These are phyloP conservation scores for Ogataea thermomethanolica DNA, from an alignment of 805 yeast species.

Conservation along the genomic window DNA sequence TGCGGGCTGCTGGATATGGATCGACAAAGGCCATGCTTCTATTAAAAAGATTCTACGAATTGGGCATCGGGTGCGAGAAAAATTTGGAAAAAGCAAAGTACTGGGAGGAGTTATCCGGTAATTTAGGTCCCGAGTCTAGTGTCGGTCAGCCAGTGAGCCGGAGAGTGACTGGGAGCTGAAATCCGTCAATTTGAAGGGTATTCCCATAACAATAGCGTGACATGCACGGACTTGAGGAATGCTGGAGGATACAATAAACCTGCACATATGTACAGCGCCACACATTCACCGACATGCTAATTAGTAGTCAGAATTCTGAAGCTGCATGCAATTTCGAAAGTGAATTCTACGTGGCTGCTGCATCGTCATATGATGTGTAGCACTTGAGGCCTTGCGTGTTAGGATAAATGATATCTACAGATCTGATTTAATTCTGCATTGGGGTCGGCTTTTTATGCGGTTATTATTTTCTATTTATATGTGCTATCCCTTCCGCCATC, in stretches of 20 bases:
- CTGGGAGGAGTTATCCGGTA: conserved; percentile 62
- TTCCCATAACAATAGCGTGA: no score
- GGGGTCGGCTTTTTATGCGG: neutral
- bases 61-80: conserved; percentile 79
- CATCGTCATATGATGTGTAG: neutral
- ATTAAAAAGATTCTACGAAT: conserved; percentile 76
- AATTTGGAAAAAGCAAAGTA: conserved; percentile 54
- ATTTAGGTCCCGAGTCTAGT: no score
- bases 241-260: neutral
- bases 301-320: neutral
- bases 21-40: conserved; percentile 82
- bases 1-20: conserved; percentile 73
- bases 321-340: conserved; percentile 1
- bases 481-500: neutral
- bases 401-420: conserved; percentile 1
- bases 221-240: neutral
- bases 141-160: no score
- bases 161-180: no score
- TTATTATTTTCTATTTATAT: conserved; percentile 1
- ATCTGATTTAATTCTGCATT: neutral
- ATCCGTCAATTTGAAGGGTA: no score
- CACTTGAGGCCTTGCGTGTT: neutral
- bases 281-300: no score
- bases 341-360: neutral
- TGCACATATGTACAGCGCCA: neutral